Evolutionary conservation across 1,284 basidiomycete genomes (phyloP), one percentile per base, ranked within the genome.

Genomic region (Cerrena zonata): DNA sequence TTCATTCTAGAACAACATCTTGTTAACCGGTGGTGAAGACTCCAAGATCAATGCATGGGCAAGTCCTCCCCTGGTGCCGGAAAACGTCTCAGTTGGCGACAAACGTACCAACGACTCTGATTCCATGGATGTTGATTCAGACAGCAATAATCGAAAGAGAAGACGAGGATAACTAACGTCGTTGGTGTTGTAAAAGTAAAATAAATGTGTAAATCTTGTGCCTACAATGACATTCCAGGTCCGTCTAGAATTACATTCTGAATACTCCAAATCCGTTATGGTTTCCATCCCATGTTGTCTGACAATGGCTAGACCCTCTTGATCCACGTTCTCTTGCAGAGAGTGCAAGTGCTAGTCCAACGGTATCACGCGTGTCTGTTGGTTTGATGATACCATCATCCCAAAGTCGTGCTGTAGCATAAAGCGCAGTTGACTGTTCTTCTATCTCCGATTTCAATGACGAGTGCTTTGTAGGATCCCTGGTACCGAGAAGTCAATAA

Each of bases 341-440:
- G 15, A 96, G 74, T 18, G 85, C 86, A 23, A 97, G 77, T 10
- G 84, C 90, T 2, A 97, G 75, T 3, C 92, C 93, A 43, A 96
- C 78, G 0, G 89, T 83, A 67, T 92, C 86, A 45, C 94, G 76
- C 0, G 94, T 97, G 64, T 97, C 93, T n/a, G 79, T 80, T 2
- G 94, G 94, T 57, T 81, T 81, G 66, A 97, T 94, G 56, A 97
- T 90, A 1, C 94, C 94, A 65, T 97, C 94, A 65, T 96, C 94
- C 93, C 91, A 96, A 47, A 97, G 69, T 24, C 92, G 80, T 11
- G 94, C 91, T 1, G 86, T 89, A 2, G 91, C 91, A 69, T 94
- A 96, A 24, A 89, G 67, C 3, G 92, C 88, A 4, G 84, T 86
- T 18, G 89, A 91, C 67, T 97, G 91, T 38, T 78, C 71, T 66